Percentiles rank a stretch among this genome's conserved stretches.
Evolutionary conservation across 441 rosid species (phyloP).

Genomic region (Dalechampia spathulata): DNA sequence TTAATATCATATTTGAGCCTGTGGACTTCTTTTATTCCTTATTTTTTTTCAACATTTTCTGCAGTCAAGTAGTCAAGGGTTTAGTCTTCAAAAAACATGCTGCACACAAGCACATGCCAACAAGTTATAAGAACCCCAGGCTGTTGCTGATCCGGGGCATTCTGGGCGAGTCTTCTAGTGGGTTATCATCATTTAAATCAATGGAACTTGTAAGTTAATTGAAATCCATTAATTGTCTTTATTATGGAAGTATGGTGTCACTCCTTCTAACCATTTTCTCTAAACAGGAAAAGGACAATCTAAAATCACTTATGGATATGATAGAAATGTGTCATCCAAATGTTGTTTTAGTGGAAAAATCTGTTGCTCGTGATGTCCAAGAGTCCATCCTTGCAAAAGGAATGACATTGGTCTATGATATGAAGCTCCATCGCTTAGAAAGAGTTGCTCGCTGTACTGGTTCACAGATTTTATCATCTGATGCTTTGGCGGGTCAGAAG

Average conservation of each 20-base stretch:
- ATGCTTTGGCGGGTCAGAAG: slow-evolving; percentile 46
- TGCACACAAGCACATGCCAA: slow-evolving; percentile 97
- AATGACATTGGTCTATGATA: slow-evolving; percentile 79
- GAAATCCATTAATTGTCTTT: slow-evolving; percentile 1
- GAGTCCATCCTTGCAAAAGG: slow-evolving; percentile 61
- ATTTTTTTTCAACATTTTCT: slow-evolving; percentile 9
- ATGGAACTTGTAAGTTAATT: slow-evolving; percentile 55
- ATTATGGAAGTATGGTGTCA: neutral
- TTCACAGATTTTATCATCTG: slow-evolving; percentile 55
- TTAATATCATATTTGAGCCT: neutral
- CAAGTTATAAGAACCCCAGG: slow-evolving; percentile 64
- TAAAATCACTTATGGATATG: slow-evolving; percentile 52
- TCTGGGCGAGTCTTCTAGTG: slow-evolving; percentile 71
- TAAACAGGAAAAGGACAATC: slow-evolving; percentile 55
- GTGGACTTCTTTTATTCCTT: neutral
- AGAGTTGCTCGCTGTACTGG: slow-evolving; percentile 87
- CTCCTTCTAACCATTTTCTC: slow-evolving; percentile 20
- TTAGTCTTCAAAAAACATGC: slow-evolving; percentile 93
- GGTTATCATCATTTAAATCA: slow-evolving; percentile 64
- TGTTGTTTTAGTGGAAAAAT: slow-evolving; percentile 86
- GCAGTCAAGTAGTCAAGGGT: slow-evolving; percentile 85
- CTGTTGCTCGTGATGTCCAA: slow-evolving; percentile 83
- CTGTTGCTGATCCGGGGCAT: slow-evolving; percentile 66
- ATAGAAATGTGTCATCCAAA: slow-evolving; percentile 67
- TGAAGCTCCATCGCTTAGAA: slow-evolving; percentile 89